phyloP scores from a whole-genome alignment of 768 basidiomycete species.

The Guyanaporus albipodus region DNA sequence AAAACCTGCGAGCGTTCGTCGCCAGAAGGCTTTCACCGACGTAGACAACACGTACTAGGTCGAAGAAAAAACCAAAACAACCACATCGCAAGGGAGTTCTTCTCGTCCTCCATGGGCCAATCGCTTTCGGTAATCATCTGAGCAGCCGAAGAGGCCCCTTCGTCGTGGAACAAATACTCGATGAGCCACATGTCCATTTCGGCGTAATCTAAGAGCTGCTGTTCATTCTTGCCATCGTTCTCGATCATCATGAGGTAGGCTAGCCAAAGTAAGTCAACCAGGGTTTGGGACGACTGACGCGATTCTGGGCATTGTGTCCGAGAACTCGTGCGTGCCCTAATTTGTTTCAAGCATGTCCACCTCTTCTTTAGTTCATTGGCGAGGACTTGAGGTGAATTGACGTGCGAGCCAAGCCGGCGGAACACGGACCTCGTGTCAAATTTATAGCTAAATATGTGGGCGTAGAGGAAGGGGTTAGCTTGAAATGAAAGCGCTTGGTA shows the following conservation, averaged over 20 bases:
- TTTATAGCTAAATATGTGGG: constrained; percentile 60
- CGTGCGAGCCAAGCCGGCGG: constrained; percentile 45
- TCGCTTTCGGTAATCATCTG: constrained; percentile 37
- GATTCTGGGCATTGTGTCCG: constrained; percentile 19
- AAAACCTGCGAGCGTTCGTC: constrained; percentile 39
- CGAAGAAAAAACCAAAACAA: constrained; percentile 69
- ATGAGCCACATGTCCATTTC: constrained; percentile 59
- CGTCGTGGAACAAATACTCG: constrained; percentile 60
- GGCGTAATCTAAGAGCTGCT: constrained; percentile 68
- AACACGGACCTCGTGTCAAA: constrained; percentile 57
- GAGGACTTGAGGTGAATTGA: constrained; percentile 41
- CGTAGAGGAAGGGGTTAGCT: constrained; percentile 67
- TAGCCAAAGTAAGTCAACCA: constrained; percentile 52
- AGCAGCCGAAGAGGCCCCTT: constrained; percentile 52
- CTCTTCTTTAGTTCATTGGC: constrained; percentile 64
- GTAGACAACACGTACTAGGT: constrained; percentile 43
- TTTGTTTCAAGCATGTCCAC: constrained; percentile 52
- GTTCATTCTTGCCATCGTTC: constrained; percentile 69
- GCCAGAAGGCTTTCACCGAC: background rate
- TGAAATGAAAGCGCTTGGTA: constrained; percentile 47
- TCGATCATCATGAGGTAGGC: constrained; percentile 79
- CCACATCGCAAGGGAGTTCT: constrained; percentile 69
- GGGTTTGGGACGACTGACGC: constrained; percentile 16
- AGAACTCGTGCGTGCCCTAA: constrained; percentile 39
- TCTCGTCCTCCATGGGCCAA: constrained; percentile 56